Conservation (phyloP, 208 protist species). For the Acanthamoeba royreba region DNA sequence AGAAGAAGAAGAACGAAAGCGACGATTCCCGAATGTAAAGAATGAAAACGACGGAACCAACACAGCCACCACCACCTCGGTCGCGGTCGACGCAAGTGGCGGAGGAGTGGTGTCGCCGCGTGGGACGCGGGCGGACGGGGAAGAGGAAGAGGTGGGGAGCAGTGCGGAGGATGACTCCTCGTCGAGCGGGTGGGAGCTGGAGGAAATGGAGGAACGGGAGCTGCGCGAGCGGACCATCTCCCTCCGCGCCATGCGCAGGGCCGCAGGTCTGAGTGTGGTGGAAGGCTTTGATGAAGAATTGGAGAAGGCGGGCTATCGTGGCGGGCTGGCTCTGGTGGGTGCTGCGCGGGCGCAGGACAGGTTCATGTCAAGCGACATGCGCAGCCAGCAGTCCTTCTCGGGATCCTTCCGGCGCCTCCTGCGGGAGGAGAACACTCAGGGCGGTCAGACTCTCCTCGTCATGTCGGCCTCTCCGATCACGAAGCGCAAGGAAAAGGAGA, state of each 20-base stretch:
- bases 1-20: slow-evolving; percentile 4
- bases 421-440: not conserved
- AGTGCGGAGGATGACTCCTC: not conserved
- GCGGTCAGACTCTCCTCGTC: not conserved
- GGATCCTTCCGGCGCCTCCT: not conserved
- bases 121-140: no score
- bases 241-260: not conserved
- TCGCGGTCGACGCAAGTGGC: not conserved
- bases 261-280: not conserved
- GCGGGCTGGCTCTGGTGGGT: no score
- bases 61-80: not conserved
- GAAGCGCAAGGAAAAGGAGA: not conserved
- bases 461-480: not conserved
- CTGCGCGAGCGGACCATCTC: not conserved
- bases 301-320: no score
- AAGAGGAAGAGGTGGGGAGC: not conserved
- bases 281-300: no score
- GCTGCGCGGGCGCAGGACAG: not conserved
- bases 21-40: not conserved
- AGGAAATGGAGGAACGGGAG: slow-evolving; percentile 3
- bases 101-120: no score
- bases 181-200: not conserved
- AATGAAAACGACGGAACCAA: not conserved
- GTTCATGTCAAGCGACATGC: not conserved
- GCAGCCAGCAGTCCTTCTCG: not conserved